These are phyloP conservation scores for Vararia minispora DNA, from an alignment of 768 basidiomycete genomes.

Conservation along the genomic window DNA sequence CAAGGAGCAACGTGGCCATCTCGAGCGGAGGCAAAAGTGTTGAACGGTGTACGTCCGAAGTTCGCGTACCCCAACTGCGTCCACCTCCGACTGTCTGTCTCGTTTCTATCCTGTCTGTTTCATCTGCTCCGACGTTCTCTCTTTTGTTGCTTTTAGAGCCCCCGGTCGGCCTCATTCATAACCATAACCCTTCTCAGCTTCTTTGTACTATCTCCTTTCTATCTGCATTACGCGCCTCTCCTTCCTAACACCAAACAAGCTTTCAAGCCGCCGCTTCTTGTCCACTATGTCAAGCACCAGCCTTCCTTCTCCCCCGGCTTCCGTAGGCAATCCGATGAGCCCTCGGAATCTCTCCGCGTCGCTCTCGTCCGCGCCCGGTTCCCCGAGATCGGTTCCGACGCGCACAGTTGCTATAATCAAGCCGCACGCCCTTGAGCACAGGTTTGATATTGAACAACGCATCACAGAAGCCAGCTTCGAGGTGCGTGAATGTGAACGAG, in stretches of 20 bases:
- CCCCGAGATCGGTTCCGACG: constrained; percentile 16
- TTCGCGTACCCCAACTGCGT: no score
- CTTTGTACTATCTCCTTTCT: no score
- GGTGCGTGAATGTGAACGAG: constrained; percentile 29
- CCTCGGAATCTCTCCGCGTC: not conserved
- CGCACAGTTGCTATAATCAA: constrained; percentile 83
- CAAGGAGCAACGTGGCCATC: no score
- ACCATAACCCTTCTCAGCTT: no score
- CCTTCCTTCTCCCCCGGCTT: constrained; percentile 6
- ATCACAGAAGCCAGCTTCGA: constrained; percentile 78
- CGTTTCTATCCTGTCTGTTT: no score
- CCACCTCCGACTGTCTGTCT: no score
- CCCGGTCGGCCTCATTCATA: no score
- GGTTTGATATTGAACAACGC: constrained; percentile 72
- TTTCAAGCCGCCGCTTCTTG: no score
- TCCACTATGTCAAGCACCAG: not conserved
- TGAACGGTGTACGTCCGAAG: no score
- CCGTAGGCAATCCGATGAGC: not conserved
- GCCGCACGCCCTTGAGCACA: constrained; percentile 56
- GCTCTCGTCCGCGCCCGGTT: constrained; percentile 4
- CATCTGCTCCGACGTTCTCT: constrained; percentile 9
- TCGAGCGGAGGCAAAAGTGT: no score
- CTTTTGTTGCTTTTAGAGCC: no score
- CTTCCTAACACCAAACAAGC: no score
- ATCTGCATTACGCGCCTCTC: not conserved